Conservation (phyloP, 495 filamentous ascomycete species). For the Aspergillus olivimuriae region DNA sequence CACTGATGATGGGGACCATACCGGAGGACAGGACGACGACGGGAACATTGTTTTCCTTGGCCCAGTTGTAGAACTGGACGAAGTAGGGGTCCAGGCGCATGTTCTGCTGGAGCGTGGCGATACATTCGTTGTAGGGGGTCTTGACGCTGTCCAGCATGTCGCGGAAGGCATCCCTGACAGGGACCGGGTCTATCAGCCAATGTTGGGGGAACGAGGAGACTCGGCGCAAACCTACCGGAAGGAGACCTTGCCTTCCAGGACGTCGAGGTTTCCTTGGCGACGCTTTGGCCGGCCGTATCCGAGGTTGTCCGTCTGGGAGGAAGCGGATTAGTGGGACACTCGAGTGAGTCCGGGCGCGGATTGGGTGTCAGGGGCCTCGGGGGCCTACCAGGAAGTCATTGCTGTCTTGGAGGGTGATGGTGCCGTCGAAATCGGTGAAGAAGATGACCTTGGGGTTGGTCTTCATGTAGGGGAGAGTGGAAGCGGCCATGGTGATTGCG, state of each 20-base stretch:
- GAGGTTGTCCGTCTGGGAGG: constrained; percentile 71
- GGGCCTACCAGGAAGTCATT: constrained; percentile 75
- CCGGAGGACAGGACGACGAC: constrained; percentile 86
- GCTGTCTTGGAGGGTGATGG: constrained; percentile 84
- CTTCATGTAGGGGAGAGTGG: constrained; percentile 43
- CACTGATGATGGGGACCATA: constrained; percentile 87
- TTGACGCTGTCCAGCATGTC: constrained; percentile 81
- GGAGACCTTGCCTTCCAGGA: constrained; percentile 56
- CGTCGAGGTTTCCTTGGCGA: constrained; percentile 58
- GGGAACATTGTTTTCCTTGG: constrained; percentile 71
- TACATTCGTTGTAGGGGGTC: constrained; percentile 73
- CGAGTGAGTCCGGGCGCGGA: too few species aligned
- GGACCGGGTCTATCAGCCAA: constrained; percentile 1
- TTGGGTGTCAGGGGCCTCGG: too few species aligned
- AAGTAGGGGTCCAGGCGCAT: constrained; percentile 86
- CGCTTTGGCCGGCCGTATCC: constrained; percentile 70
- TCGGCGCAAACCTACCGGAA: constrained; percentile 54
- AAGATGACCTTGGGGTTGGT: constrained; percentile 81
- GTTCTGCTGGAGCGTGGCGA: constrained; percentile 65
- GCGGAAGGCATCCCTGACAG: constrained; percentile 64
- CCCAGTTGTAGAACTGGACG: constrained; percentile 78
- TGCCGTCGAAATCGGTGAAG: constrained; percentile 97
- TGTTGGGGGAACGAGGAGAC: background rate
- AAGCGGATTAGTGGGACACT: background rate
- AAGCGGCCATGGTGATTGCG: constrained; percentile 29